Percentiles rank a stretch among this genome's conserved stretches.
These are phyloP conservation scores for Erodium maritimum DNA, from an alignment of 345 rosid species.

Conservation along the genomic window DNA sequence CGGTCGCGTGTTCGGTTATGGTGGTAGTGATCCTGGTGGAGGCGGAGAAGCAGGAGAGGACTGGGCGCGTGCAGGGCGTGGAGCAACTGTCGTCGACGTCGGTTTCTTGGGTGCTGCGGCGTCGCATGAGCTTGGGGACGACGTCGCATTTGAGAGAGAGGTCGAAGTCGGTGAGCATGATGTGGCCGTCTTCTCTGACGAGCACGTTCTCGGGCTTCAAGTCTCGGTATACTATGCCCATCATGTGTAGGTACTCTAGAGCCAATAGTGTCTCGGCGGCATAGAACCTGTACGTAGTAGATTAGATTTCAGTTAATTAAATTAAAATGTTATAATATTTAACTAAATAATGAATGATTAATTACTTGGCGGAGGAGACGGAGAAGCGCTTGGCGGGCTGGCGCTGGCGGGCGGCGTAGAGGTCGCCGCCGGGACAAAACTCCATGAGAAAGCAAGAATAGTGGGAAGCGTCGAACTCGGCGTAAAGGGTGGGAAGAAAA, in stretches of 20 bases:
- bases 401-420: constrained; percentile 66
- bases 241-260: constrained; percentile 65
- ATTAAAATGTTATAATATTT: too few species aligned
- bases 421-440: constrained; percentile 85
- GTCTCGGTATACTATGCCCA: constrained; percentile 70
- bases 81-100: constrained; percentile 30
- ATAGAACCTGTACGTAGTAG: constrained; percentile 60
- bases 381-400: constrained; percentile 56
- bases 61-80: constrained; percentile 52
- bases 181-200: constrained; percentile 61
- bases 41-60: constrained; percentile 53
- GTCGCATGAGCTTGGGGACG: constrained; percentile 51
- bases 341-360: background rate
- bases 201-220: constrained; percentile 63
- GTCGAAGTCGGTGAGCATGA: constrained; percentile 71
- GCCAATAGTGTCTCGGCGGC: constrained; percentile 62
- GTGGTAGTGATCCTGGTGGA: constrained; percentile 24
- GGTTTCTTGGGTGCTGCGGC: constrained; percentile 14
- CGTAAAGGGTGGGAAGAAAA: constrained; percentile 76
- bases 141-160: constrained; percentile 82
- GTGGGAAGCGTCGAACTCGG: constrained; percentile 83
- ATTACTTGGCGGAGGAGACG: constrained; percentile 70
- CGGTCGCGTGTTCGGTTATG: constrained; percentile 6
- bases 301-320: too few species aligned
- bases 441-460: constrained; percentile 92